Evolutionary conservation across 192 early-diverging fungal species (phyloP), one percentile per base, ranked within the genome.

Genomic region (Rhizophlyctis rosea): DNA sequence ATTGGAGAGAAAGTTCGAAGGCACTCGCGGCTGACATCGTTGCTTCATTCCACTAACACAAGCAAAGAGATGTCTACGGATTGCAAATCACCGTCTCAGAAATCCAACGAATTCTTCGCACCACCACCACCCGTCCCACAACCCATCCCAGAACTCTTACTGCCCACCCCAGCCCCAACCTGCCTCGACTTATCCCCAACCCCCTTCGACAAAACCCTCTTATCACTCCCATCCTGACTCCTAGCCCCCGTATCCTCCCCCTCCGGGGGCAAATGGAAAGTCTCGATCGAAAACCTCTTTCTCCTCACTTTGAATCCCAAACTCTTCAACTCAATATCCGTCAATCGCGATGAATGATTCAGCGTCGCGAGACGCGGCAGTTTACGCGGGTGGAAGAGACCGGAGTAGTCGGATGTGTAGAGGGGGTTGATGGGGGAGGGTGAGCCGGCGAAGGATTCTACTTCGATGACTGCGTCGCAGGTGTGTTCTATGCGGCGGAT

Each of bases 211-310:
- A n/a, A n/a, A n/a, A n/a, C n/a, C n/a, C n/a, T n/a, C n/a, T n/a
- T n/a, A n/a, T n/a, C n/a, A n/a, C n/a, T n/a, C n/a, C n/a, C n/a
- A n/a, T n/a, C n/a, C n/a, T n/a, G n/a, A n/a, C n/a, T n/a, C n/a
- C n/a, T n/a, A n/a, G n/a, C n/a, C n/a, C 51, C 60, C 23, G 56
- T 58, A 13, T 90, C 89, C 32, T 91, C 92, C 39, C 86, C 88
- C 64, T 98, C 96, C 4, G 94, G 93, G n/a, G 96, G 96, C 51
- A 98, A 74, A 67, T 91, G 87, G 67, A 95, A 94, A 0, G 92
- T 88, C 61, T 96, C 94, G 28, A 98, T 90, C 5, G 83, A 77
- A 76, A 98, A 98, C 61, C 90, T 78, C 69, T 96, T 97, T 57
- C 96, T 74, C 33, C 93, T 66, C 27, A 90, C 82, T 55, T 89